A percentile compares a stretch with the other conserved stretches of the same genome.
phyloP scores from a whole-genome alignment of 2,329 filamentous ascomycete genomes.

The Colletotrichum magnum region DNA sequence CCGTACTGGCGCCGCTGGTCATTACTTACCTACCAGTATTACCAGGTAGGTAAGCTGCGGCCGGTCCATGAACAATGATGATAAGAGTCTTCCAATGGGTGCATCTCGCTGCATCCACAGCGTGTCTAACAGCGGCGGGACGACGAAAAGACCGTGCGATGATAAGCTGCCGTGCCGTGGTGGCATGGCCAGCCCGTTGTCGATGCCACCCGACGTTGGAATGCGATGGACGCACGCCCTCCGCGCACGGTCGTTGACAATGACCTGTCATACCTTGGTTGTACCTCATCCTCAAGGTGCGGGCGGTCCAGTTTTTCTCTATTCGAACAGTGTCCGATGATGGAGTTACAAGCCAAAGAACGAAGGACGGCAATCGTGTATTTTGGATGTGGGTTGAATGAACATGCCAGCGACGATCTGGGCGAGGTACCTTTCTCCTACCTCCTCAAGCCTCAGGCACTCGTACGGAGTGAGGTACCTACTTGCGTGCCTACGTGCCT shows the following conservation, averaged over 20 bases:
- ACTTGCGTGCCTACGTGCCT: too few relatives aligned
- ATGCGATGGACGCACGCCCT: constrained; percentile 20
- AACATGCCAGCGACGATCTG: constrained; percentile 34
- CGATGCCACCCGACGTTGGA: constrained; percentile 5
- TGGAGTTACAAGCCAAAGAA: not conserved
- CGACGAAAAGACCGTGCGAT: constrained; percentile 20
- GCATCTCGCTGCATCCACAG: not conserved
- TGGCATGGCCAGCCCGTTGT: constrained; percentile 9
- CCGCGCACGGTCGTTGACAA: constrained; percentile 25
- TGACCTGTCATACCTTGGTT: constrained; percentile 14
- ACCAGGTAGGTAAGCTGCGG: too few relatives aligned
- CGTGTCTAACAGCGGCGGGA: constrained; percentile 2
- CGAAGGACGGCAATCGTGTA: not conserved
- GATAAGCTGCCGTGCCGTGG: constrained; percentile 28
- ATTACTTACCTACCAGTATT: not conserved
- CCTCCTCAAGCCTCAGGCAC: not conserved
- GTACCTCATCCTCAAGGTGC: too few relatives aligned
- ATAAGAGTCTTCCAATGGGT: not conserved
- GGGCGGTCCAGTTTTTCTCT: too few relatives aligned
- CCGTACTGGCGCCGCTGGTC: not conserved
- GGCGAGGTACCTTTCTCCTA: not conserved
- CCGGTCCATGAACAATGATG: too few relatives aligned
- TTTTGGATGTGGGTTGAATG: constrained; percentile 7
- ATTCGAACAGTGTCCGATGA: not conserved
- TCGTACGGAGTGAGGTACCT: too few relatives aligned